Base-by-base conservation (phyloP, 805 yeast genomes). In the Maudiozyma bulderi region DNA sequence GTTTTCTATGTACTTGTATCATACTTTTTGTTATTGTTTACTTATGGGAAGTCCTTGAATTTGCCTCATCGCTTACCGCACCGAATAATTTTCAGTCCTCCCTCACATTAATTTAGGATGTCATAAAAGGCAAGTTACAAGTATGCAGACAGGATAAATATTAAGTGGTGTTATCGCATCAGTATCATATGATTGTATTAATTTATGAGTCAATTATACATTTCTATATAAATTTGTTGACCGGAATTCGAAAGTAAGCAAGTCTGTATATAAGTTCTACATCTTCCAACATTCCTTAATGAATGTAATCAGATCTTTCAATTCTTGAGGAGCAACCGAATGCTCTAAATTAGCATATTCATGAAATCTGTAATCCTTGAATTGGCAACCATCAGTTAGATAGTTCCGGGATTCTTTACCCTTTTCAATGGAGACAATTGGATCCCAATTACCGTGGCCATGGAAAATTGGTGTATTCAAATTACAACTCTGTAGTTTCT, bases 401-500 rank as follows among this genome's bases (percentile, higher is more conserved):
- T 75, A 71, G 6, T 76, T 74, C 40, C 68, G 60, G 2, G 78
- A 81, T 28, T 54, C 64, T 7, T 66, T 56, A 11, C 64, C 68
- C 8, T 51, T 50, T 20, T 42, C 14, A n/a, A 59, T 40, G 5
- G 65, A 46, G 9, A 91, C 77, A 3, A 90, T 71, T 0, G 84
- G 84, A 62, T 91, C 98, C 3, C 61, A 66, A 5, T 80, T 79
- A 33, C 99, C 98, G 65, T 91, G 97, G 7, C 93, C 95, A 57
- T 86, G 86, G 69, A 89, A 87, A 7, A 87, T 70, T 0, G 95
- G 95, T 0, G 95, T 85, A 6, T 72, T 67, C 13, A 67, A 60
- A 61, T 88, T 87, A 34, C 61, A 59, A n/a, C 67, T 64, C 11
- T 59, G 52, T 3, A 14, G n/a, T 6, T 13, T 20, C 6, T 42